phyloP scores from a whole-genome alignment of 148 eudicot genomes.

The Nepenthes gracilis region DNA sequence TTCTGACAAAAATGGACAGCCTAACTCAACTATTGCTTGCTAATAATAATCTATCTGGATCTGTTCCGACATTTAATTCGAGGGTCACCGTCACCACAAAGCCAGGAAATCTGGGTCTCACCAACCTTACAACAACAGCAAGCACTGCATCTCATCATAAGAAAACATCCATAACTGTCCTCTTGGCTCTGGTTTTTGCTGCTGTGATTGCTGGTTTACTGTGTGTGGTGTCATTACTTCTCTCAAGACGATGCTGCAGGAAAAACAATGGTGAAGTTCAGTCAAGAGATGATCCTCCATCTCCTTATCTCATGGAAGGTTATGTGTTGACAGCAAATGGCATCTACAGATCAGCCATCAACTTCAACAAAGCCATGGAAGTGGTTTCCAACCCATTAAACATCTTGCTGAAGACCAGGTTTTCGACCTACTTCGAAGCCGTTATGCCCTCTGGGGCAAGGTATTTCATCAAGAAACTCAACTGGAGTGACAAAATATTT shows the following conservation, averaged over 20 bases:
- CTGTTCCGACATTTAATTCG: slow-evolving; percentile 22
- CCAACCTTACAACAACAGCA: background rate
- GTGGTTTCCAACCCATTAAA: slow-evolving; percentile 34
- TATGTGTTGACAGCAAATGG: slow-evolving; percentile 38
- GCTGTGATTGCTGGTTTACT: slow-evolving; percentile 13
- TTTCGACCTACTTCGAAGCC: slow-evolving; percentile 60
- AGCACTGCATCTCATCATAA: slow-evolving; percentile 5
- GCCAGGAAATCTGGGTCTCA: slow-evolving; percentile 35
- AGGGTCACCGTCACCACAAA: slow-evolving; percentile 15
- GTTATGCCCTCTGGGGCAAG: slow-evolving; percentile 58
- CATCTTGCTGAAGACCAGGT: slow-evolving; percentile 37
- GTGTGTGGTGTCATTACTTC: slow-evolving; percentile 20
- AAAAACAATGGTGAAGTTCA: slow-evolving; percentile 21
- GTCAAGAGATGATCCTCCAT: slow-evolving; percentile 18
- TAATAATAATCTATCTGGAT: slow-evolving; percentile 55
- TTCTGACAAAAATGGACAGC: slow-evolving; percentile 15
- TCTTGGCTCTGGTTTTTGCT: slow-evolving; percentile 23
- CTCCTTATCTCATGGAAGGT: slow-evolving; percentile 24
- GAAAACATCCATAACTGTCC: slow-evolving; percentile 11
- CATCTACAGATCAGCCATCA: slow-evolving; percentile 56
- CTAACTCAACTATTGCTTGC: slow-evolving; percentile 42
- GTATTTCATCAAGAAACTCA: slow-evolving; percentile 73
- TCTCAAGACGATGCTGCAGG: slow-evolving; percentile 30
- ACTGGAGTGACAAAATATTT: slow-evolving; percentile 56
- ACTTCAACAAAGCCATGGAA: slow-evolving; percentile 61